These are phyloP conservation scores for Pseudogymnoascus sp. DNA, from an alignment of 2,329 filamentous ascomycete species.

Conservation along the genomic window DNA sequence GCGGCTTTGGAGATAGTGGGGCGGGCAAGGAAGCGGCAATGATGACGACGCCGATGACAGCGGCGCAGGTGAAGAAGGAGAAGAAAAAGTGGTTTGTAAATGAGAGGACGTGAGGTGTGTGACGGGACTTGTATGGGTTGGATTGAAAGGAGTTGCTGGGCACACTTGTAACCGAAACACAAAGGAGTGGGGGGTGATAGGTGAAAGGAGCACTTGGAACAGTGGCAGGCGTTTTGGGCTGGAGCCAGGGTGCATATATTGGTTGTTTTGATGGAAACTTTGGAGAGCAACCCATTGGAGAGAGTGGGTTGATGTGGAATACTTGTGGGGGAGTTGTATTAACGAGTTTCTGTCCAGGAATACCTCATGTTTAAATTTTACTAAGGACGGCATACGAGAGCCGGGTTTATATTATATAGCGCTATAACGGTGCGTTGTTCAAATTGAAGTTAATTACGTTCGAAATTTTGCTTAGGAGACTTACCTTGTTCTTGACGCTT, in stretches of 20 bases:
- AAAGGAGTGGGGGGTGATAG: not conserved
- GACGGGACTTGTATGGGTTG: not conserved
- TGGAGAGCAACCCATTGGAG: not conserved
- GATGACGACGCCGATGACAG: slow-evolving; percentile 2
- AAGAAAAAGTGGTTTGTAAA: slow-evolving; percentile 6
- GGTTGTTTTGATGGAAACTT: not conserved
- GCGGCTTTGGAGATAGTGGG: not conserved
- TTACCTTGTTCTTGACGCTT: not conserved
- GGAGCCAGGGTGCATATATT: not conserved
- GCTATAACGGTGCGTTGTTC: not conserved
- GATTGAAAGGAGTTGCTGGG: slow-evolving; percentile 2
- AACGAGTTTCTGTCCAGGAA: not conserved
- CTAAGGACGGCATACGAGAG: not conserved
- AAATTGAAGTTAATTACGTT: not conserved
- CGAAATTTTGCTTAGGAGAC: not conserved
- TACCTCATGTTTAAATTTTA: not conserved
- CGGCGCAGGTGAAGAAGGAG: not conserved
- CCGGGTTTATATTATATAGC: not conserved
- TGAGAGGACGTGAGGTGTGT: not conserved
- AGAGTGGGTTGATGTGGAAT: not conserved
- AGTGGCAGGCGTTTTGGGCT: not conserved
- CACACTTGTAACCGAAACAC: slow-evolving; percentile 3
- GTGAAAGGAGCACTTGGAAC: not conserved
- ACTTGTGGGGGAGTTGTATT: slow-evolving; percentile 5
- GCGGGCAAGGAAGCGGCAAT: not conserved